Percentiles rank a stretch among this genome's conserved stretches.
Conservation (phyloP, 2,329 filamentous ascomycete genomes). For the Emmonsiellopsis sp. region DNA sequence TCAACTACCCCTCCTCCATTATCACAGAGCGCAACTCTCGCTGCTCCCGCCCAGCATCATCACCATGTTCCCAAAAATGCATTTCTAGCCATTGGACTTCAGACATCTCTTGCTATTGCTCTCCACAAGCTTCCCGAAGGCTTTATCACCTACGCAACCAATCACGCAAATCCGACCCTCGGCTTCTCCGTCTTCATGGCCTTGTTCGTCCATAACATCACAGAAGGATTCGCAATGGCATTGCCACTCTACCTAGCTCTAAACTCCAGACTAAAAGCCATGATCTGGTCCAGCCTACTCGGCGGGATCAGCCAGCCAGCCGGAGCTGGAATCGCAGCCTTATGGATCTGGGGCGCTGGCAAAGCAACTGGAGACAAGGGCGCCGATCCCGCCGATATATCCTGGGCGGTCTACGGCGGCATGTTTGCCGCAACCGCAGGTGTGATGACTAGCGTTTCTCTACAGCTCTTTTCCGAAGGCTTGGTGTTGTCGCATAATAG, state of each 20-base stretch:
- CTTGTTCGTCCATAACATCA: constrained; percentile 95
- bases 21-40: constrained; percentile 10
- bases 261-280: constrained; percentile 67
- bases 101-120: constrained; percentile 90
- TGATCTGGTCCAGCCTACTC: constrained; percentile 72
- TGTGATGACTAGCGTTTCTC: constrained; percentile 88
- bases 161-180: constrained; percentile 82
- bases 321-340: constrained; percentile 70
- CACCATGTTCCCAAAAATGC: constrained; percentile 93
- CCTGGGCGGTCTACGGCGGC: constrained; percentile 44
- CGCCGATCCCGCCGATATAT: constrained; percentile 27
- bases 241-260: constrained; percentile 88
- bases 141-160: constrained; percentile 89
- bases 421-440: constrained; percentile 87
- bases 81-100: constrained; percentile 88
- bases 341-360: constrained; percentile 72
- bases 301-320: constrained; percentile 82
- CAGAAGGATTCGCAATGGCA: constrained; percentile 90
- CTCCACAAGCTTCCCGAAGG: constrained; percentile 89
- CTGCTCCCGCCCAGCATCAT: constrained; percentile 53
- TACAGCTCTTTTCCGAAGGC: constrained; percentile 82
- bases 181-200: constrained; percentile 91
- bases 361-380: constrained; percentile 21
- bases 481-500: constrained; percentile 57
- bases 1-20: not conserved